Conservation (phyloP, 1,139 yeast species). For the Protomyces lactucae-debilis region DNA sequence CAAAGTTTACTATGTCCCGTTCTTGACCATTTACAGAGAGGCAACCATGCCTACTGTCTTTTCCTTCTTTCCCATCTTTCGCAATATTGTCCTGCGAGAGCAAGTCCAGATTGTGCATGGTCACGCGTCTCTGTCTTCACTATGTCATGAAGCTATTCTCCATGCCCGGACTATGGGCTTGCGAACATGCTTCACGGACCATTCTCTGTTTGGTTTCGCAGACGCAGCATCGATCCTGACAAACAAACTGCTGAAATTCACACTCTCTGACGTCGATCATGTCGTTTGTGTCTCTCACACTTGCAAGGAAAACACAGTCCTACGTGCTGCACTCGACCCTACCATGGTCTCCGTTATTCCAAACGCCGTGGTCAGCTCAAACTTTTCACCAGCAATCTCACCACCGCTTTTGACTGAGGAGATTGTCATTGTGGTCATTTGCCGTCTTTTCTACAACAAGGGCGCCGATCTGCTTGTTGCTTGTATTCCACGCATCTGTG, state of each 20-base stretch:
- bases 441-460: slow-evolving; percentile 89
- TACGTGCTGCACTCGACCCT: slow-evolving; percentile 80
- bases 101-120: slow-evolving; percentile 86
- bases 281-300: slow-evolving; percentile 95
- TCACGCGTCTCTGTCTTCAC: slow-evolving; percentile 81
- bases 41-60: slow-evolving; percentile 86
- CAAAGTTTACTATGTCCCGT: slow-evolving; percentile 88
- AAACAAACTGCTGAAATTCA: slow-evolving; percentile 77
- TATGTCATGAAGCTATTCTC: slow-evolving; percentile 83
- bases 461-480: slow-evolving; percentile 89
- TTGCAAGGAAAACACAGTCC: slow-evolving; percentile 84
- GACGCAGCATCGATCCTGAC: slow-evolving; percentile 79
- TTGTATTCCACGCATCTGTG: slow-evolving; percentile 78
- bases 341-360: slow-evolving; percentile 82
- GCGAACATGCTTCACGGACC: slow-evolving; percentile 89
- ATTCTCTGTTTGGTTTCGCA: slow-evolving; percentile 90
- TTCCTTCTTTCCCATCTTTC: slow-evolving; percentile 73
- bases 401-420: slow-evolving; percentile 26
- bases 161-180: slow-evolving; percentile 94
- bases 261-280: slow-evolving; percentile 81
- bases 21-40: slow-evolving; percentile 53
- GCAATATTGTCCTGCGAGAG: slow-evolving; percentile 84
- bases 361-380: slow-evolving; percentile 83
- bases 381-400: slow-evolving; percentile 57
- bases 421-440: slow-evolving; percentile 84